Evolutionary conservation across 768 basidiomycete species (phyloP).

Genomic region (Mycena leptocephala): DNA sequence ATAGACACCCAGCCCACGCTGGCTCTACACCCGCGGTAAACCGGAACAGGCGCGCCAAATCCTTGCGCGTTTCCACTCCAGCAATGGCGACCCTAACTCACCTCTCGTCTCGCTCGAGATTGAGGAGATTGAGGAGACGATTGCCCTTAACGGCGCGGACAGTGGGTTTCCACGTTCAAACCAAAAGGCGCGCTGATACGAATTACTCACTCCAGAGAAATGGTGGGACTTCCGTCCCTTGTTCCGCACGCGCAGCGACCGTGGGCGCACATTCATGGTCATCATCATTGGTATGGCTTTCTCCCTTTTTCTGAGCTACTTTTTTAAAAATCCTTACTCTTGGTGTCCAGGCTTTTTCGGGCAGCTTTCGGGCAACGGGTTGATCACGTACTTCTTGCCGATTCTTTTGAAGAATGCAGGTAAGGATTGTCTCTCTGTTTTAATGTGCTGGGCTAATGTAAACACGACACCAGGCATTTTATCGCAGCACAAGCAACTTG

Average conservation of each 20-base stretch:
- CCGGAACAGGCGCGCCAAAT: constrained; percentile 58
- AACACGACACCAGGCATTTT: constrained; percentile 59
- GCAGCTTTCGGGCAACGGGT: constrained; percentile 65
- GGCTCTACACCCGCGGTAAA: constrained; percentile 67
- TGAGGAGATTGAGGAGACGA: constrained; percentile 68
- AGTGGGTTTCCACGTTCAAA: constrained; percentile 47
- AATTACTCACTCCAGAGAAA: constrained; percentile 45
- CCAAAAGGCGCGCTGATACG: background rate
- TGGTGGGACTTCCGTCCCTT: constrained; percentile 73
- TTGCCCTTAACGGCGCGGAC: constrained; percentile 62
- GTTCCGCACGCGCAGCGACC: constrained; percentile 62
- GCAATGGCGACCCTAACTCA: constrained; percentile 61
- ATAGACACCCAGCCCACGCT: constrained; percentile 59
- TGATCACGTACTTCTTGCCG: constrained; percentile 67
- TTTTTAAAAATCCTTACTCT: background rate
- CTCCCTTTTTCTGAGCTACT: background rate
- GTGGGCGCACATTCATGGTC: constrained; percentile 67
- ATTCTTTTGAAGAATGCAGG: constrained; percentile 57
- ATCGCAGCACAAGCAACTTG: constrained; percentile 57
- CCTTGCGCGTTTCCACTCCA: constrained; percentile 66
- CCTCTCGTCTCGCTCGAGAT: constrained; percentile 69
- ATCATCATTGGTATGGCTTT: constrained; percentile 60
- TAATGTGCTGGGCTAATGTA: too few species aligned
- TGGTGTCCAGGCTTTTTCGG: constrained; percentile 46
- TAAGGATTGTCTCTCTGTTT: too few species aligned